Percentiles rank a stretch among this genome's conserved stretches.
Conservation (phyloP, 2,329 filamentous ascomycete species). For the Xylariaceae sp. region DNA sequence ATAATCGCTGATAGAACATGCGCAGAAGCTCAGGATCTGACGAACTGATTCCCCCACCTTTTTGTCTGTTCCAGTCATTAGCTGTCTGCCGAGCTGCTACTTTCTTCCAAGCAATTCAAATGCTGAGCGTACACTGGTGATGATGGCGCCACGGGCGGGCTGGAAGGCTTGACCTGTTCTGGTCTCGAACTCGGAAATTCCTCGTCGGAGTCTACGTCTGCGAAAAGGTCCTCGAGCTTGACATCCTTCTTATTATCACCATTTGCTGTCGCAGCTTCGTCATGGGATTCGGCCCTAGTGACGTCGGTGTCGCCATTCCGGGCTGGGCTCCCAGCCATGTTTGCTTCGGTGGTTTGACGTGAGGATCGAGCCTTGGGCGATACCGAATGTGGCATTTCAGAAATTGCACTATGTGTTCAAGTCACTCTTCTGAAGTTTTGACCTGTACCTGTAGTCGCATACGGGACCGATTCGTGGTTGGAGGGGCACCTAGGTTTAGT, state of each 20-base stretch:
- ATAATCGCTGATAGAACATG: conserved; percentile 92
- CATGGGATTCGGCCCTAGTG: conserved; percentile 39
- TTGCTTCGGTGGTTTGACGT: conserved; percentile 34
- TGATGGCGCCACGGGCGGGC: conserved; percentile 41
- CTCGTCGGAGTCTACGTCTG: conserved; percentile 57
- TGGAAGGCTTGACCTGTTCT: conserved; percentile 40
- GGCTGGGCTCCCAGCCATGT: conserved; percentile 33
- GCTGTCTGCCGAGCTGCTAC: not conserved
- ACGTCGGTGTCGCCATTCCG: conserved; percentile 37
- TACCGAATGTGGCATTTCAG: conserved; percentile 46
- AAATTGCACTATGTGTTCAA: no score
- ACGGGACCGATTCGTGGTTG: not conserved
- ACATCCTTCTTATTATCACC: conserved; percentile 41
- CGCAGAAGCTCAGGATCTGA: conserved; percentile 84
- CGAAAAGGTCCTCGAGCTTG: conserved; percentile 59
- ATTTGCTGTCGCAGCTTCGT: conserved; percentile 9
- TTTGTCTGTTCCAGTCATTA: conserved; percentile 31
- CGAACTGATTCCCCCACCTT: conserved; percentile 40
- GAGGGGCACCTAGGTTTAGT: not conserved
- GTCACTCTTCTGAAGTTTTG: not conserved
- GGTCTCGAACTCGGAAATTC: conserved; percentile 54
- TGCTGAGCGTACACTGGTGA: conserved; percentile 41
- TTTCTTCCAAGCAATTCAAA: no score
- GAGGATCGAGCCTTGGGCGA: conserved; percentile 30
- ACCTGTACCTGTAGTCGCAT: not conserved